Base-by-base conservation (phyloP, 2,329 filamentous ascomycete genomes). In the Pestalotiopsis sp. region DNA sequence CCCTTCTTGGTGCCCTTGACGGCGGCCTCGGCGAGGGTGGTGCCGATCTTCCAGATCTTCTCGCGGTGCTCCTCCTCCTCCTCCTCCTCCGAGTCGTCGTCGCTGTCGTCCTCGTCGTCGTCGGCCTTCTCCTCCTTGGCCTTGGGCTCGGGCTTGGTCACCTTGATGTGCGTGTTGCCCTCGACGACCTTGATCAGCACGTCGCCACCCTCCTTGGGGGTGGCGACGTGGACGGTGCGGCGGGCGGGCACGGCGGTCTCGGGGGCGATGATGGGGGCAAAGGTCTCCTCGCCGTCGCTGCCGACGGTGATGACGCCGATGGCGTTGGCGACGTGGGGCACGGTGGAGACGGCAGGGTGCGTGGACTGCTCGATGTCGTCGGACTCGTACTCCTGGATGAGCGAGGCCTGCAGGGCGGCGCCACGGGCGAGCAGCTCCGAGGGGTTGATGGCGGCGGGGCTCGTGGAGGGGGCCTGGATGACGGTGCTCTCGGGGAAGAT, bases 341-440 rank as follows among this genome's bases (percentile, higher is more conserved):
- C 94, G 17, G 95, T 95, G 41, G 95, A 98, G 72, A 99, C 94
- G 78, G 94, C 93, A 66, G 96, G 92, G 85, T 99, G 95, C 62
- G 94, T 97, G 71, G 93, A 97, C 86, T 98, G 95, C 80, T 97
- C 93, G 75, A 99, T 97, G 79, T 98, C 95, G 73, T 94, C 91
- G 74, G 90, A 87, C 76, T 99, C 96, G 82, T 97, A 99, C 81
- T 97, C 95, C 81, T 95, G 91, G 80, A 99, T 94, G 72, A 99
- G 86, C 70, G 92, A 97, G 49, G 96, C 96, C 84, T 99, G 96
- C 75, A 99, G 94, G 40, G 96, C 95, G 70, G 96, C 96, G 78
- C 96, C 96, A 72, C 96, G 91, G 71, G 93, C 92, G 76, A 92
- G 86, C 68, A 98, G 88, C 84, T 98, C 95, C 3, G 94, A 96